Base-by-base conservation (phyloP, 108 stramenopile genomes). In the Cyclostephanos tholiformis region DNA sequence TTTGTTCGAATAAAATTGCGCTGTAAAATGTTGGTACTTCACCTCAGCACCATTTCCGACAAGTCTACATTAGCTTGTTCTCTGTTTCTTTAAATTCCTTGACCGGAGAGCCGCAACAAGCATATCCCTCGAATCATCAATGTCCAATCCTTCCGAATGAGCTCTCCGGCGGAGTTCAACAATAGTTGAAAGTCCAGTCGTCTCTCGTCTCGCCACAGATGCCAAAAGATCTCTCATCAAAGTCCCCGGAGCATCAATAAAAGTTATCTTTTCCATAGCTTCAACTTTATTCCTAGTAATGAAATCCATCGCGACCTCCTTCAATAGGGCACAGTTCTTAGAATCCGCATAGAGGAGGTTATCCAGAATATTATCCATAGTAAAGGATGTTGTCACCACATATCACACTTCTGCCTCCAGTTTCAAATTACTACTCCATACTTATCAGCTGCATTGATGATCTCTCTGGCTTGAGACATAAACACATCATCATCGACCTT, bases 121-220 rank as follows among this genome's bases (percentile, higher is more conserved):
- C 41, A 41, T 41, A 12, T 41, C 41, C 41, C 41, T 41, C 9
- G 9, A 41, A 8, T 12, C 41, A 10, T 41, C 41, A 1, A 41
- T 10, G 12, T 5, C 9, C 9, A 41, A 10, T 10, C 41, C 41
- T 1, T 41, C 12, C 41, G 9, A 8, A 10, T 41, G 41, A 10
- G 41, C 41, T 41, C 12, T 41, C 41, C 12, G 41, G 41, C 41
- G 41, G 9, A 10, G 41, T 5, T 41, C 41, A 41, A 4, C n/a
- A n/a, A n/a, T n/a, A n/a, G n/a, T n/a, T n/a, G n/a, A n/a, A 73
- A 63, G 75, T 75, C 43, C 79, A 62, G 63, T 58, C 27, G 9
- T 30, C 8, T 58, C 57, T 58, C 29, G 29, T 29, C 57, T 25
- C 32, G 10, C 57, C 16, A 58, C 16, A 9, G 57, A 27, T 58